These are phyloP conservation scores for Vigna mungo DNA, from an alignment of 306 rosid genomes.

Conservation along the genomic window DNA sequence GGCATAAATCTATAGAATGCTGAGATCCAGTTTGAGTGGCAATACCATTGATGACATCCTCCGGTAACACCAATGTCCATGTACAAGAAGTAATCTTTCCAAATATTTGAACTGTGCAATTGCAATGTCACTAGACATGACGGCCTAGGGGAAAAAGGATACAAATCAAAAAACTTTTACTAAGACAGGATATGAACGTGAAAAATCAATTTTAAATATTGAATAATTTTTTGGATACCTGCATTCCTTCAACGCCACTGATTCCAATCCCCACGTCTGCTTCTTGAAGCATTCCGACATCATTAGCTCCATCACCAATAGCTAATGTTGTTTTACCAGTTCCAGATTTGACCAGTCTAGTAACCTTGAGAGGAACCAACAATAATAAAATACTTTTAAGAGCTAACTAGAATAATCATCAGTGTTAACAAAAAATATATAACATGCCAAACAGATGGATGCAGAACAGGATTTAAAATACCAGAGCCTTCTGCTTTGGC, in stretches of 20 bases:
- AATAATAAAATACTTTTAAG: background rate
- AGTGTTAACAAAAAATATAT: slow-evolving; percentile 2
- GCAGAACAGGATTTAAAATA: slow-evolving; percentile 45
- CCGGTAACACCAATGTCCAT: slow-evolving; percentile 97
- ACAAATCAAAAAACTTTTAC: background rate
- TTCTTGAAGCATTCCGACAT: slow-evolving; percentile 98
- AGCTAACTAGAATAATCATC: slow-evolving; percentile 1
- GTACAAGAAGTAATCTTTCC: slow-evolving; percentile 89
- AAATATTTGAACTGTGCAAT: slow-evolving; percentile 88
- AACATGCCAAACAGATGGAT: slow-evolving; percentile 26
- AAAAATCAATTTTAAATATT: slow-evolving; percentile 24
- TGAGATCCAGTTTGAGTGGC: slow-evolving; percentile 28
- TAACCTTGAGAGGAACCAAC: slow-evolving; percentile 57
- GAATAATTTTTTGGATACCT: slow-evolving; percentile 56
- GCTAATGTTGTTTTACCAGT: slow-evolving; percentile 92
- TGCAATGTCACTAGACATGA: slow-evolving; percentile 93
- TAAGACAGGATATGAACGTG: background rate
- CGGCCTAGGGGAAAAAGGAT: slow-evolving; percentile 64
- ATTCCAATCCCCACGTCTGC: slow-evolving; percentile 94
- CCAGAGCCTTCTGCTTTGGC: slow-evolving; percentile 96
- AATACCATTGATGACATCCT: slow-evolving; percentile 88
- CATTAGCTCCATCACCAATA: slow-evolving; percentile 94
- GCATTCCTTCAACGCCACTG: slow-evolving; percentile 97
- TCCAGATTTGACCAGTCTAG: slow-evolving; percentile 88
- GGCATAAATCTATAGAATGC: slow-evolving; percentile 14